These are phyloP conservation scores for Circinella umbellata DNA, from an alignment of 371 early-diverging fungal species.

Conservation along the genomic window DNA sequence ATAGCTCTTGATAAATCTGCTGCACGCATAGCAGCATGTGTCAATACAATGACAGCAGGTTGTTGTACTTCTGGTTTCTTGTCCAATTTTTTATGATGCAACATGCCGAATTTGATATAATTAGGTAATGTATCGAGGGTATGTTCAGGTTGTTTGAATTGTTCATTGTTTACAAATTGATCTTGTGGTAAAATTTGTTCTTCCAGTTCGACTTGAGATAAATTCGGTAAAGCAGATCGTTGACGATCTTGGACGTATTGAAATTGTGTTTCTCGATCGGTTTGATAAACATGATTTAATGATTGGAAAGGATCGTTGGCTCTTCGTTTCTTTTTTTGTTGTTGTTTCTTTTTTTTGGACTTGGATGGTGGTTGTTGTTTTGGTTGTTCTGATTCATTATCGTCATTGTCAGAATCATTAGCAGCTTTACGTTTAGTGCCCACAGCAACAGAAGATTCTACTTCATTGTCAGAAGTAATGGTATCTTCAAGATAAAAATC, in stretches of 20 bases:
- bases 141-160: conserved; percentile 56
- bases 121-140: conserved; percentile 57
- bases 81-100: conserved; percentile 52
- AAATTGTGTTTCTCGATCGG: conserved; percentile 40
- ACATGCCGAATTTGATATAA: conserved; percentile 64
- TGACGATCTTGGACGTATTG: conserved; percentile 55
- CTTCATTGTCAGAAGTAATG: conserved; percentile 24
- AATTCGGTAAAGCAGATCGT: conserved; percentile 50
- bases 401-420: background rate
- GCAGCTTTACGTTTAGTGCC: conserved; percentile 47
- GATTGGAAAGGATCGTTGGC: conserved; percentile 47
- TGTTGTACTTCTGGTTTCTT: conserved; percentile 58
- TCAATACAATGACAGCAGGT: conserved; percentile 73
- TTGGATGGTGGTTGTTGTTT: conserved; percentile 17
- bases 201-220: conserved; percentile 57
- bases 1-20: conserved; percentile 61
- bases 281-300: conserved; percentile 47
- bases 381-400: conserved; percentile 19
- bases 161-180: conserved; percentile 51
- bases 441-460: background rate
- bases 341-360: conserved; percentile 52
- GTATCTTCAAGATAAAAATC: conserved; percentile 65
- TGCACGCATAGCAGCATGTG: conserved; percentile 78
- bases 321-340: conserved; percentile 55
- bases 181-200: conserved; percentile 48